Conservation (phyloP, 2,329 filamentous ascomycete species). For the Beauveria medogensis region DNA sequence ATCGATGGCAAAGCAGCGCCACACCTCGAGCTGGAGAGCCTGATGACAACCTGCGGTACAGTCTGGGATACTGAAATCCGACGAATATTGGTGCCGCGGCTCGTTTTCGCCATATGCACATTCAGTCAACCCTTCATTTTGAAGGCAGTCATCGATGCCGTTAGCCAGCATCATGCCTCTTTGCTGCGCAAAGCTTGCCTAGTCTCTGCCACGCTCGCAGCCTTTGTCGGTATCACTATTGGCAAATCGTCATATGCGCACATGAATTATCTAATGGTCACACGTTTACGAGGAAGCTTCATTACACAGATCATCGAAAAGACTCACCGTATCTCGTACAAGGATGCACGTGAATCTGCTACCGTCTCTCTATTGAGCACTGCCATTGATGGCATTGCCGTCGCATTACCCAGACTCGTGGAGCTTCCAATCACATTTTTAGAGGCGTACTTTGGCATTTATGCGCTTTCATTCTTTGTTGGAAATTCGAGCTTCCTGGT, state of each 20-base stretch:
- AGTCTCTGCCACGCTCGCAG: background rate
- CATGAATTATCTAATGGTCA: conserved; percentile 19
- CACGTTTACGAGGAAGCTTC: conserved; percentile 24
- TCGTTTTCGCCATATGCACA: conserved; percentile 2
- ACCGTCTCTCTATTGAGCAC: conserved; percentile 3
- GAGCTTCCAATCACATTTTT: background rate
- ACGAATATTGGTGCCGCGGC: background rate
- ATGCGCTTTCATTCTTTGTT: background rate
- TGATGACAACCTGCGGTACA: background rate
- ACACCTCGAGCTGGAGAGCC: background rate
- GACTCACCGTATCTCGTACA: conserved; percentile 25
- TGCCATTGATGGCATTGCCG: conserved; percentile 3
- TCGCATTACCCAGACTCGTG: background rate
- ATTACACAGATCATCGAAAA: conserved; percentile 40
- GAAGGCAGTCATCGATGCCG: background rate
- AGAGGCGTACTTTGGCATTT: conserved; percentile 2
- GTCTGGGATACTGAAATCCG: background rate
- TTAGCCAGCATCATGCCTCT: background rate
- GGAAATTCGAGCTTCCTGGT: background rate
- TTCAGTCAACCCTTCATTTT: conserved; percentile 6
- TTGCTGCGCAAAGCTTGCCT: background rate
- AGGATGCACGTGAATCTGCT: conserved; percentile 20
- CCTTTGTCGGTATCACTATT: conserved; percentile 1
- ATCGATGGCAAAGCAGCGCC: background rate
- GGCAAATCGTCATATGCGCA: background rate